A percentile compares a stretch with the other conserved stretches of the same genome.
These are phyloP conservation scores for Zoysia pacifica DNA, from an alignment of 176 grass and related monocot genomes.

Conservation along the genomic window DNA sequence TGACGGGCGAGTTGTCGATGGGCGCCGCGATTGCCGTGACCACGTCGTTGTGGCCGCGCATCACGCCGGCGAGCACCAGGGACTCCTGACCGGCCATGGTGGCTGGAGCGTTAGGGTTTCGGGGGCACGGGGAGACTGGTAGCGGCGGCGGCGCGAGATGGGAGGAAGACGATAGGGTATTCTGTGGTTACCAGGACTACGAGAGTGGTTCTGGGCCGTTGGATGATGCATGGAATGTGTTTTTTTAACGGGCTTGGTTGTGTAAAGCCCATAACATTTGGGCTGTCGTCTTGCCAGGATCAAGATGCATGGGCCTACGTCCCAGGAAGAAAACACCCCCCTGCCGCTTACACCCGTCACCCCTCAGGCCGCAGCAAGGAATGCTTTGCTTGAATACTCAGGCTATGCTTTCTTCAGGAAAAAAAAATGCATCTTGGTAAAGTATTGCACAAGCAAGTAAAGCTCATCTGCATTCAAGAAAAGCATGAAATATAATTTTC, in stretches of 20 bases:
- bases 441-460: not conserved
- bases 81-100: constrained; percentile 68
- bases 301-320: not conserved
- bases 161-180: constrained; percentile 34
- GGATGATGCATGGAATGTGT: not conserved
- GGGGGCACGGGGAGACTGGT: not conserved
- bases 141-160: constrained; percentile 22
- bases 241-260: not conserved
- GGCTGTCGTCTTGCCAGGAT: not conserved
- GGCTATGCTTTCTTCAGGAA: not conserved
- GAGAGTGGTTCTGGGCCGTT: constrained; percentile 20
- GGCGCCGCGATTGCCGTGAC: constrained; percentile 86
- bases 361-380: not conserved
- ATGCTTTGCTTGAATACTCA: constrained; percentile 13
- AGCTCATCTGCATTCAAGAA: not conserved
- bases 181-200: not conserved
- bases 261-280: not conserved
- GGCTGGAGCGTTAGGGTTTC: constrained; percentile 5
- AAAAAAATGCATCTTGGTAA: not conserved
- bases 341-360: not conserved
- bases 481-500: not conserved
- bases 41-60: constrained; percentile 73
- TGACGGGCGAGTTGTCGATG: constrained; percentile 73
- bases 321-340: not conserved
- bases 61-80: constrained; percentile 68